A percentile compares a stretch with the other conserved stretches of the same genome.
Conservation (phyloP, 2,329 filamentous ascomycete genomes). For the Colletotrichum euphorbiae region DNA sequence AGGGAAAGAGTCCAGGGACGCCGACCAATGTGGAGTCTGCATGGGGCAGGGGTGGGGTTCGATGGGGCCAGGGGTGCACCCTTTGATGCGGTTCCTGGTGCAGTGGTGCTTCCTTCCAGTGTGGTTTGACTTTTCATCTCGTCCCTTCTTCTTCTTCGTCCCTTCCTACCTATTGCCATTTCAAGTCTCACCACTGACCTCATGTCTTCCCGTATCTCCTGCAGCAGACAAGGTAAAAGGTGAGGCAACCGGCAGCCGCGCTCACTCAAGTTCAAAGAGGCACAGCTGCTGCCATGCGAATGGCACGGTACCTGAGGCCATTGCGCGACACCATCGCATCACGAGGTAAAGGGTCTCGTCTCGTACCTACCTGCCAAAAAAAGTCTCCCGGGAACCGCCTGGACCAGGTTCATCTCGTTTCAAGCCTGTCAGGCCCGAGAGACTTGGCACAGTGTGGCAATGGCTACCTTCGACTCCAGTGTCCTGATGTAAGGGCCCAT, state of each 20-base stretch:
- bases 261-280: not conserved
- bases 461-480: too few relatives aligned
- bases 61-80: conserved; percentile 1
- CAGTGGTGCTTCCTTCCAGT: too few relatives aligned
- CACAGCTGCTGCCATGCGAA: conserved; percentile 5
- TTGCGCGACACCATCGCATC: conserved; percentile 7
- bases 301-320: conserved; percentile 18
- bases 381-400: not conserved
- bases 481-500: too few relatives aligned
- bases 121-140: too few relatives aligned
- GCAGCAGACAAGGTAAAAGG: too few relatives aligned
- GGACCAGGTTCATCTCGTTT: conserved; percentile 37
- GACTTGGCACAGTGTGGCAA: conserved; percentile 6
- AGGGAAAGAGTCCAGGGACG: conserved; percentile 11
- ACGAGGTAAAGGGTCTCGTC: conserved; percentile 9
- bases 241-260: too few relatives aligned
- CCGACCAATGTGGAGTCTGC: too few relatives aligned
- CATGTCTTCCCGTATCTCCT: not conserved
- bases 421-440: conserved; percentile 33
- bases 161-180: not conserved
- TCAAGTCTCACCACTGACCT: not conserved
- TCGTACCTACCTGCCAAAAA: not conserved
- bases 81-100: not conserved
- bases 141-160: not conserved
- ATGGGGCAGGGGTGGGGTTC: not conserved